A percentile compares a stretch with the other conserved stretches of the same genome.
phyloP scores from a whole-genome alignment of 129 eudicot species.

The Silybum marianum region DNA sequence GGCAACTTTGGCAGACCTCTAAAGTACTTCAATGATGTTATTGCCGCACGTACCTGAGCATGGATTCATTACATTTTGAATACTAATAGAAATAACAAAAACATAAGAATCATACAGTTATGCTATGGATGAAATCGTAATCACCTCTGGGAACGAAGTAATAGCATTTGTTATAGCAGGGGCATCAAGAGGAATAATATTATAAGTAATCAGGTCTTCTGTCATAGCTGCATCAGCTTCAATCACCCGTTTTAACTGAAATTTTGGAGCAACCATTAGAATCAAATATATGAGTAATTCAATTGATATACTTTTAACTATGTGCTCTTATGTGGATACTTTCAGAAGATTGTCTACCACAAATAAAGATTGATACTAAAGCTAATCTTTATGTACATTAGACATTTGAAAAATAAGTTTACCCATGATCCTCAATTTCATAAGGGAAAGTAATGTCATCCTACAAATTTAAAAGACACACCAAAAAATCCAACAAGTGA shows the following conservation, averaged over 20 bases:
- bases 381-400: no score
- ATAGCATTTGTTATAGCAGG: conserved; percentile 71
- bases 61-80: background rate
- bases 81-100: conserved; percentile 1
- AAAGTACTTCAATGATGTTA: conserved; percentile 65
- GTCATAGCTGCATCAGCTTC: conserved; percentile 97
- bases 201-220: conserved; percentile 85
- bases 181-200: conserved; percentile 94
- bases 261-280: conserved; percentile 22
- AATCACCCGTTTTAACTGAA: conserved; percentile 75
- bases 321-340: no score
- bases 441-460: no score
- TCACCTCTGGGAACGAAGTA: conserved; percentile 76
- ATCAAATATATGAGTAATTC: background rate
- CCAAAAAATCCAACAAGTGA: background rate
- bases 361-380: no score
- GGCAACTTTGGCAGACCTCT: conserved; percentile 88
- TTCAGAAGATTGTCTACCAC: no score
- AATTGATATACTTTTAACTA: background rate
- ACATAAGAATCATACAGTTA: background rate
- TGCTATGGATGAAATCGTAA: conserved; percentile 11
- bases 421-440: no score
- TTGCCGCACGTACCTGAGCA: conserved; percentile 81
- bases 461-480: no score
- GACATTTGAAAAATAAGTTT: no score